phyloP scores from a whole-genome alignment of 441 rosid genomes.

The Euphorbia schlechtendalii region DNA sequence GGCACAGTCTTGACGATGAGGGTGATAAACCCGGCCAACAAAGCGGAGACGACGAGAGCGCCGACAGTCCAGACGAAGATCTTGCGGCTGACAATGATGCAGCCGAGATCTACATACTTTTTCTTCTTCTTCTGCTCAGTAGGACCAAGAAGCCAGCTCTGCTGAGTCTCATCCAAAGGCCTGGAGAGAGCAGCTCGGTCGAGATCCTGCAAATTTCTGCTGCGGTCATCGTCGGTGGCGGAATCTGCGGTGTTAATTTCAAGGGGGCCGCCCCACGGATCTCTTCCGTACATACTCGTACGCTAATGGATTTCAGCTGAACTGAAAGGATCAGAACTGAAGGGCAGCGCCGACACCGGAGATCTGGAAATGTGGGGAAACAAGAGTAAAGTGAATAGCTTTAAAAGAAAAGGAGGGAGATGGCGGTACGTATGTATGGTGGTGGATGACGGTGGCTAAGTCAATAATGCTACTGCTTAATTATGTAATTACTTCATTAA shows the following conservation, averaged over 20 bases:
- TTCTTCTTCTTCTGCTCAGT: conserved; percentile 85
- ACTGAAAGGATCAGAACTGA: not conserved
- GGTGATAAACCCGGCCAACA: conserved; percentile 60
- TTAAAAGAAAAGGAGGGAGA: not conserved
- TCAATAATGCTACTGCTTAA: conserved; percentile 7
- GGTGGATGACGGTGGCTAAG: conserved; percentile 12
- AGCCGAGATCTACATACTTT: conserved; percentile 88
- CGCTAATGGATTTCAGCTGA: not conserved
- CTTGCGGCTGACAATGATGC: conserved; percentile 85
- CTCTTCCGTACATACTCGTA: conserved; percentile 79
- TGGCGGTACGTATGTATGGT: not conserved
- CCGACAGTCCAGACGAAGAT: conserved; percentile 90
- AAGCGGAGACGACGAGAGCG: conserved; percentile 35
- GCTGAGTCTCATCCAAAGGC: conserved; percentile 85
- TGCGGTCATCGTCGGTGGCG: conserved; percentile 94
- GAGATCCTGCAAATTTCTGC: conserved; percentile 71
- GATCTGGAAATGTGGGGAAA: not conserved
- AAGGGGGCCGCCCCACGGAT: conserved; percentile 97
- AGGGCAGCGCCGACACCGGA: conserved; percentile 4
- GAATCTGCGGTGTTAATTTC: conserved; percentile 93
- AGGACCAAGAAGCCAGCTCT: conserved; percentile 93
- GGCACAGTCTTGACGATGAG: conserved; percentile 61
- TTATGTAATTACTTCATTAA: not conserved
- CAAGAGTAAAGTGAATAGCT: not conserved
- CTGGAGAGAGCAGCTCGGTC: conserved; percentile 74